Conservation (phyloP, 208 protist genomes). For the Crithidia mellificae region DNA sequence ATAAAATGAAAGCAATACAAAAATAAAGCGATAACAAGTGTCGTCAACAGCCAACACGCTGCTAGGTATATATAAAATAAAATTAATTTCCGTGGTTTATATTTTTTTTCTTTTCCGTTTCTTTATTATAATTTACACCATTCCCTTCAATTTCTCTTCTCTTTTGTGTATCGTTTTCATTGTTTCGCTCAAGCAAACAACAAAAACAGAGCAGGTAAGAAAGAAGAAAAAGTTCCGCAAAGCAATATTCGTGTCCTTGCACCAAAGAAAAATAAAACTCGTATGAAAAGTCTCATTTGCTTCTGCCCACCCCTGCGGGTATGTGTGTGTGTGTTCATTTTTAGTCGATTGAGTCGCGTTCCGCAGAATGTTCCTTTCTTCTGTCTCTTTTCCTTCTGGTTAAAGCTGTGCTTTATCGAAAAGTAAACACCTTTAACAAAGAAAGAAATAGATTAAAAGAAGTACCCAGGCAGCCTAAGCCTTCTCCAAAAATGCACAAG, state of each 20-base stretch:
- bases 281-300: not conserved
- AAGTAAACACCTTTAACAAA: not conserved
- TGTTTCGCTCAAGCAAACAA: not conserved
- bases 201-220: not conserved
- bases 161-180: not conserved
- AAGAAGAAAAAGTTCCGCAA: not conserved
- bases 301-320: too few species aligned
- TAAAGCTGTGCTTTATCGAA: too few species aligned
- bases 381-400: too few species aligned
- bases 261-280: too few species aligned
- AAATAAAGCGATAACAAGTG: conserved; percentile 15
- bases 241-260: not conserved
- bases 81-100: not conserved
- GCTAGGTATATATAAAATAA: conserved; percentile 6
- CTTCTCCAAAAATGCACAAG: too few species aligned
- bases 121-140: not conserved
- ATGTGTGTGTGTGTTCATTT: too few species aligned
- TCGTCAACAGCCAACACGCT: not conserved
- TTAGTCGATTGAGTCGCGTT: too few species aligned
- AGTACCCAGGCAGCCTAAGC: too few species aligned
- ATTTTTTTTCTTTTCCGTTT: not conserved
- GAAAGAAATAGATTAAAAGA: too few species aligned
- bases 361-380: too few species aligned
- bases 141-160: conserved; percentile 18
- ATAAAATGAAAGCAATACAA: conserved; percentile 23